A percentile compares a stretch with the other conserved stretches of the same genome.
These are phyloP conservation scores for Rubroshorea leprosula DNA, from an alignment of 345 rosid genomes.

Conservation along the genomic window DNA sequence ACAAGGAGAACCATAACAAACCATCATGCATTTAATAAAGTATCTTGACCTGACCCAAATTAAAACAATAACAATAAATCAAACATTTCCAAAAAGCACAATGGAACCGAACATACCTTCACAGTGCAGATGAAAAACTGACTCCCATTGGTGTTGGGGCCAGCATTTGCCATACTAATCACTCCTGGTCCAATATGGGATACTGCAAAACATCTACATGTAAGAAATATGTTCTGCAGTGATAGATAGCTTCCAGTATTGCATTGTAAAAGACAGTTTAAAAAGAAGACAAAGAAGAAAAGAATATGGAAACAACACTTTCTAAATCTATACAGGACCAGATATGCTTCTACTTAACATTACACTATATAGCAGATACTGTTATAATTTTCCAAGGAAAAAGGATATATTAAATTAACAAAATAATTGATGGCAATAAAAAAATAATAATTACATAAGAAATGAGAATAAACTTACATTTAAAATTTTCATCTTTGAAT, in stretches of 20 bases:
- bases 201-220: slow-evolving; percentile 47
- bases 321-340: slow-evolving; percentile 1
- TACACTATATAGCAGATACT: not conserved
- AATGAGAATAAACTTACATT: slow-evolving; percentile 51
- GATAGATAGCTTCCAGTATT: too few species aligned
- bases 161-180: slow-evolving; percentile 98
- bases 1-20: too few species aligned
- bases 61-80: not conserved
- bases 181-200: slow-evolving; percentile 89
- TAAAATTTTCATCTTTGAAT: slow-evolving; percentile 96
- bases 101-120: slow-evolving; percentile 45
- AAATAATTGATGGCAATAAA: not conserved
- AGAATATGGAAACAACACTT: not conserved
- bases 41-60: not conserved
- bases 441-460: slow-evolving; percentile 15
- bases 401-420: not conserved
- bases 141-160: slow-evolving; percentile 98
- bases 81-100: not conserved
- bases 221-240: slow-evolving; percentile 4
- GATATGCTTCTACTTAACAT: not conserved
- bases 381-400: too few species aligned
- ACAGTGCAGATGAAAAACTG: slow-evolving; percentile 98
- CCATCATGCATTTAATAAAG: too few species aligned
- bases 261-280: not conserved
- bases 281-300: not conserved